phyloP scores from a whole-genome alignment of 495 filamentous ascomycete genomes.

The Poronia punctata region DNA sequence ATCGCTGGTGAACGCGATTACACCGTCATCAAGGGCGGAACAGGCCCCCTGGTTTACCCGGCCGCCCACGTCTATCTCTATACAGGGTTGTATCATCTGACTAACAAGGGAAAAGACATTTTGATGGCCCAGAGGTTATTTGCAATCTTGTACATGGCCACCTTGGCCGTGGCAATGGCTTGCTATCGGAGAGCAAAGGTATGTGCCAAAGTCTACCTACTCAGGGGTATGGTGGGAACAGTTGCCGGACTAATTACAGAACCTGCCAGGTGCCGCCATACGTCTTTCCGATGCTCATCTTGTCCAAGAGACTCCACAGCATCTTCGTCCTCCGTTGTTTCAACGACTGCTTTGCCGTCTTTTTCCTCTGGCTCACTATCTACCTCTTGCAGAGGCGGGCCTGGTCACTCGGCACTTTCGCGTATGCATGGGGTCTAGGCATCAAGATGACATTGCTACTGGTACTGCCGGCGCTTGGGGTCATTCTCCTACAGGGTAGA shows the following conservation, averaged over 20 bases:
- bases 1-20: slow-evolving; percentile 84
- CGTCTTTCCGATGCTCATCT: slow-evolving; percentile 74
- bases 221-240: not conserved
- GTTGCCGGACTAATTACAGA: slow-evolving; percentile 4
- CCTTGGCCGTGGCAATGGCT: slow-evolving; percentile 66
- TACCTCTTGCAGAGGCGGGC: slow-evolving; percentile 63
- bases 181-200: slow-evolving; percentile 75
- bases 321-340: slow-evolving; percentile 89
- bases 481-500: slow-evolving; percentile 62
- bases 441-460: slow-evolving; percentile 92
- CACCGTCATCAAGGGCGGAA: slow-evolving; percentile 73
- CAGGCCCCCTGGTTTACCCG: slow-evolving; percentile 90
- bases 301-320: slow-evolving; percentile 90
- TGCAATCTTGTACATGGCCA: slow-evolving; percentile 64
- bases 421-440: slow-evolving; percentile 73
- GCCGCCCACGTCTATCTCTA: slow-evolving; percentile 92
- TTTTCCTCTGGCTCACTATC: slow-evolving; percentile 75
- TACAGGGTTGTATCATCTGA: slow-evolving; percentile 68
- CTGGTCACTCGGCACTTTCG: slow-evolving; percentile 63
- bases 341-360: slow-evolving; percentile 84
- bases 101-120: slow-evolving; percentile 69
- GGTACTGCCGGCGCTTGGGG: slow-evolving; percentile 68
- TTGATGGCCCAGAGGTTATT: slow-evolving; percentile 75
- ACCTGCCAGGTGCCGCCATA: slow-evolving; percentile 70
- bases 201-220: slow-evolving; percentile 6